phyloP scores from a whole-genome alignment of 106 monocot genomes.

The Triglochin maritima region DNA sequence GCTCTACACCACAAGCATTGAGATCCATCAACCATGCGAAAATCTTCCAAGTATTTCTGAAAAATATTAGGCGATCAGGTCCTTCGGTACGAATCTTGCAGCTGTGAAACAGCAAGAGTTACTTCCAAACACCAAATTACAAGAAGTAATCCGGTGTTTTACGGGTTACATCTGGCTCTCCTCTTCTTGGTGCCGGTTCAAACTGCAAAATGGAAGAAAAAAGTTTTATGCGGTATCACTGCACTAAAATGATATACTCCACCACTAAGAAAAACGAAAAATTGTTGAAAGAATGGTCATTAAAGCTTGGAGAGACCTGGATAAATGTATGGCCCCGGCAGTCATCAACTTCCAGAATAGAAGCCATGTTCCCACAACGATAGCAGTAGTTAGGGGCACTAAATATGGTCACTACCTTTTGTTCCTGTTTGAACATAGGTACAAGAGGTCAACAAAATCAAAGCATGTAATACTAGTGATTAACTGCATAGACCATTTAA shows the following conservation, averaged over 20 bases:
- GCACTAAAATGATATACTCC: neutral
- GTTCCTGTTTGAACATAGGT: conserved; percentile 39
- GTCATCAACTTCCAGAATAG: conserved; percentile 96
- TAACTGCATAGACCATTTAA: neutral
- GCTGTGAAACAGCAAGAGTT: neutral
- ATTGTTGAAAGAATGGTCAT: too few relatives aligned
- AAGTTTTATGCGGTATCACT: neutral
- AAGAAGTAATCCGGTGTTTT: conserved; percentile 90
- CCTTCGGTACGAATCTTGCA: too few relatives aligned
- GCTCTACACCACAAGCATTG: too few relatives aligned
- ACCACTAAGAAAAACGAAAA: neutral
- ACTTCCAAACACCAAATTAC: conserved; percentile 18
- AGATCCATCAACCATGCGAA: too few relatives aligned
- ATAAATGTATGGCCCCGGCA: conserved; percentile 95
- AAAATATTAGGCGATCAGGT: too few relatives aligned
- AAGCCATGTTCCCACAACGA: conserved; percentile 98
- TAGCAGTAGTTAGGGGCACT: conserved; percentile 99
- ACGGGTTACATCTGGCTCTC: conserved; percentile 88
- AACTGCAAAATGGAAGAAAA: conserved; percentile 38
- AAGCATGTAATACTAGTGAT: neutral
- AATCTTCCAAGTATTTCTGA: too few relatives aligned
- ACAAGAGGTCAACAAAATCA: neutral
- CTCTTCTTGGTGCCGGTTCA: conserved; percentile 89
- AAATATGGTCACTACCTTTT: conserved; percentile 98
- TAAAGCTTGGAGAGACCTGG: conserved; percentile 37